phyloP scores from a whole-genome alignment of 768 basidiomycete species.

The Tephrocybe sp. region DNA sequence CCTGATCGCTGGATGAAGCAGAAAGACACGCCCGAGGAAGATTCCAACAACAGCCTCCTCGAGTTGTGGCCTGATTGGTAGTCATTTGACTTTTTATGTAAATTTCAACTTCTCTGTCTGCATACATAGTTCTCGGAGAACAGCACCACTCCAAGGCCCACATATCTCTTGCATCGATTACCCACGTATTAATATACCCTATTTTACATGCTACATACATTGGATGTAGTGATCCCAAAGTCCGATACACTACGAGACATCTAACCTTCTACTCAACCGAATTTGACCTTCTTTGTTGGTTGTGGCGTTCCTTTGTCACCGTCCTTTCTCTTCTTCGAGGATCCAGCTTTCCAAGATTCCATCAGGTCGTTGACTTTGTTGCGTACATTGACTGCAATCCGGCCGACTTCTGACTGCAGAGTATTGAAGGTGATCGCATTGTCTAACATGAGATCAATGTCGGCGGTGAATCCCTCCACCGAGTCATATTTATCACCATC shows the following conservation, averaged over 20 bases:
- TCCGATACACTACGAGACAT: constrained; percentile 14
- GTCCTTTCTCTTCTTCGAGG: constrained; percentile 75
- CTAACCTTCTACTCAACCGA: constrained; percentile 38
- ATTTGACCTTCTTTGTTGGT: constrained; percentile 67
- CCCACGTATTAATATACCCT: constrained; percentile 24
- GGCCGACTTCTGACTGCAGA: constrained; percentile 74
- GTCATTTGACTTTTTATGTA: too few species aligned
- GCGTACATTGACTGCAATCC: constrained; percentile 49
- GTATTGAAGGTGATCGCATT: constrained; percentile 93
- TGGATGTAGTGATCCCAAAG: constrained; percentile 19
- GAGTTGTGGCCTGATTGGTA: constrained; percentile 71
- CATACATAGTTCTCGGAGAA: neutral
- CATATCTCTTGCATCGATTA: constrained; percentile 14
- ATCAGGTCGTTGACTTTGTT: constrained; percentile 57
- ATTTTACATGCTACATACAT: constrained; percentile 25
- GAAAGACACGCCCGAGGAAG: constrained; percentile 76
- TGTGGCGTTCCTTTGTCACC: constrained; percentile 63
- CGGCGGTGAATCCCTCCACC: constrained; percentile 77
- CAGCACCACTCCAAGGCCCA: too few species aligned
- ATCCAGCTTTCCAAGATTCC: constrained; percentile 44
- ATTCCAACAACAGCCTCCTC: constrained; percentile 48
- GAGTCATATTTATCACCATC: constrained; percentile 82
- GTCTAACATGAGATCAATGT: constrained; percentile 82
- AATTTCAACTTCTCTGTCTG: too few species aligned
- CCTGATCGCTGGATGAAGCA: constrained; percentile 94